Evolutionary conservation across 495 filamentous ascomycete genomes (phyloP), one percentile per base, ranked within the genome.

Genomic region (Hypoxylon crocopeplum): DNA sequence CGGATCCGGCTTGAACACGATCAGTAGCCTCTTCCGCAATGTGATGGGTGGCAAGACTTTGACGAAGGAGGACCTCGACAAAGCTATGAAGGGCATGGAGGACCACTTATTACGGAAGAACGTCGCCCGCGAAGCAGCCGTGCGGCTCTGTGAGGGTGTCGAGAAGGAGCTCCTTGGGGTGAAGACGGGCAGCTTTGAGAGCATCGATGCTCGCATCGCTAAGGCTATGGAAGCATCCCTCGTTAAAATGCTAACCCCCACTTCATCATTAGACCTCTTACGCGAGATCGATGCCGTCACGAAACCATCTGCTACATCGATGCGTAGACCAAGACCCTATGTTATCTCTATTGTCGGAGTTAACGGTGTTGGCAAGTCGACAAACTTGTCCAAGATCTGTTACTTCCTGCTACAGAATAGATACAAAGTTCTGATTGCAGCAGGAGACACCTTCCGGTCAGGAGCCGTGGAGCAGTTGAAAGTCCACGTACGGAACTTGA

Each of bases 261-360:
- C 95, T 6, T 89, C 88, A 7, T 98, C 95, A 7, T 82, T 97
- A 66, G 94, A 98, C 70, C 84, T 98, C 37, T 83, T 98, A 16
- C 91, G 92, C 48, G 92, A 96, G 74, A 97, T 98, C 58, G 85
- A 93, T 64, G 78, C 88, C 10, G 83, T 93, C 48, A 90, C 86
- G 3, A 78, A 83, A 20, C 88, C 89, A 6, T 75, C 85, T 6
- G 67, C 69, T 1, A 73, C 78, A 1, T 82, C 82, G 2, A 71
- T 80, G 52, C 79, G 79, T 45, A 77, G 83, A 38, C 77, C 79
- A 20, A 85, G 92, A 10, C 94, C 94, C 29, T 98, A 98, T 62
- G 93, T 97, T 54, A 95, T 98, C 64, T 95, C 91, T 24, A 96
- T 98, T 48, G 95, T 98, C 25, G 94, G 94, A 47, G 94, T 98